Base-by-base conservation (phyloP, 345 rosid genomes). In the Laguncularia racemosa region DNA sequence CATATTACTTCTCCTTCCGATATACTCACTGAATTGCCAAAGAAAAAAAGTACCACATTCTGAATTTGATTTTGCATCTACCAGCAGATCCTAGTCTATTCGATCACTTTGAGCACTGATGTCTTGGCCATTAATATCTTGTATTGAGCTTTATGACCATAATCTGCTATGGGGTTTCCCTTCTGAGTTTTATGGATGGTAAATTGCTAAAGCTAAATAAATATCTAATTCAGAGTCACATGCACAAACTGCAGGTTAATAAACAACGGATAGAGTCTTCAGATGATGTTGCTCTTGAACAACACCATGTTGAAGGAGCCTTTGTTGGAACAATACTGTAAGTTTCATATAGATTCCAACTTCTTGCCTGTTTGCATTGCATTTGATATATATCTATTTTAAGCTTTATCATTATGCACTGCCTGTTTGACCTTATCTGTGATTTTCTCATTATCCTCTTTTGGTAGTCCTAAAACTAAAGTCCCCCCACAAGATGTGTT, bases 251-350 rank as follows among this genome's bases (percentile, higher is more conserved):
- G 67, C 77, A 89, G 97, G 57, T 85, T 46, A 93, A 93, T 68
- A 84, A 61, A 61, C 61, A 79, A 50, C 83, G 81, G 59, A 67
- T 62, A 55, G 96, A 85, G 65, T 81, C 88, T 68, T 65, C 80
- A 26, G 67, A 50, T 3, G 88, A 81, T 60, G 95, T 83, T 60
- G 80, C 70, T 57, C 83, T 75, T 67, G 96, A 90, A 72, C 78
- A 80, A 75, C 83, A 87, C 69, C 84, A 89, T 70, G 80, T 93
- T 54, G 99, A 93, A 75, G 92, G 69, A 60, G 96, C 95, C 55
- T 89, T 93, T 71, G 92, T 93, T 57, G 99, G 90, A 62, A 84
- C 96, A 59, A 20, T 87, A 38, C 67, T 89, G 97, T 89, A 68
- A 84, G 96, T 76, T 71, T 48, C 45, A 21, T 48, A 46, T 55